Percentiles rank a stretch among this genome's conserved stretches.
These are phyloP conservation scores for Borovskyia barvae DNA, from an alignment of 208 protist species.

Conservation along the genomic window DNA sequence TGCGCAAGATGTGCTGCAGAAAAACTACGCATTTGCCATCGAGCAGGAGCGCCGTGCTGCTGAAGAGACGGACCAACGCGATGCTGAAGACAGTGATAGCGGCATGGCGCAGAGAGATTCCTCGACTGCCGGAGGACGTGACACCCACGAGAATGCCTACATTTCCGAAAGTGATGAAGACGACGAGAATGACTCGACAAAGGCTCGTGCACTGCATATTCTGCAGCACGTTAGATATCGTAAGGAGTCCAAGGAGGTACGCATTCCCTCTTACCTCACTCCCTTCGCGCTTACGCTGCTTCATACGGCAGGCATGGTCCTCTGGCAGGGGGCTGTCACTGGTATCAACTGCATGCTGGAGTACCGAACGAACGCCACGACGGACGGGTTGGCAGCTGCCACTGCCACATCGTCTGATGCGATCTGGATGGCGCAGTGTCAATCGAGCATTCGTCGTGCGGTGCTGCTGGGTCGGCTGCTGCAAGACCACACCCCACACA, in stretches of 20 bases:
- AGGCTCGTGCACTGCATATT: too few species aligned
- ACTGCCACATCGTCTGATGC: neutral
- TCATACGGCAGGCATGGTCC: conserved; percentile 32
- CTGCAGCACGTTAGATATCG: too few species aligned
- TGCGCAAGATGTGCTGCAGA: conserved; percentile 85
- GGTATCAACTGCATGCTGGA: conserved; percentile 1
- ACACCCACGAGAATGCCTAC: conserved; percentile 30
- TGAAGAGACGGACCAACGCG: conserved; percentile 21
- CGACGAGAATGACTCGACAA: conserved; percentile 5
- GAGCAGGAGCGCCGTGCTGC: conserved; percentile 53
- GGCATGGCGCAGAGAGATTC: neutral
- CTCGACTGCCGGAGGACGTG: neutral
- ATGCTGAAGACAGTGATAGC: neutral
- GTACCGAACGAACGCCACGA: neutral
- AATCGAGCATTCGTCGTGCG: conserved; percentile 30
- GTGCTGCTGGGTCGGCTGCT: conserved; percentile 65
- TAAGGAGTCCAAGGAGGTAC: neutral
- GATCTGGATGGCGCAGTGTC: conserved; percentile 9
- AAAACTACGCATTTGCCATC: conserved; percentile 70
- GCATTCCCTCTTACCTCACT: conserved; percentile 45
- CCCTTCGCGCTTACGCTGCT: conserved; percentile 62
- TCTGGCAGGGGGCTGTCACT: conserved; percentile 27
- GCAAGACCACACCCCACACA: conserved; percentile 61
- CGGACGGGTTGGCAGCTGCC: neutral
- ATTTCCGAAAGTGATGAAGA: conserved; percentile 22